phyloP scores from a whole-genome alignment of 116 monocot genomes.

The Iris pallida region DNA sequence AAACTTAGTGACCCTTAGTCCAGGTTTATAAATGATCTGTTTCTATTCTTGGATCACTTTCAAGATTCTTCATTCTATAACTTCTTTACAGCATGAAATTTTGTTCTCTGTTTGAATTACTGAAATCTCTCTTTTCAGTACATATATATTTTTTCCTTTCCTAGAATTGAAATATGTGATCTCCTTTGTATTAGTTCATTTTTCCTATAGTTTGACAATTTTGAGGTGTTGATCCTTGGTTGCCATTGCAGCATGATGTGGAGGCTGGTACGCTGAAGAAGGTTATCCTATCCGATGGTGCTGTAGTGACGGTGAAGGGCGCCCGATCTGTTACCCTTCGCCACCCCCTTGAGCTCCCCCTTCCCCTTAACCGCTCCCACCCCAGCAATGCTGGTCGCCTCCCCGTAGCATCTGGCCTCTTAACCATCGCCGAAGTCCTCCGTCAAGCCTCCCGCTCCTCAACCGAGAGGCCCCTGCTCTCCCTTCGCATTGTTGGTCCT shows the following conservation, averaged over 20 bases:
- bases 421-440: slow-evolving; percentile 67
- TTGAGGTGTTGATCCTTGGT: not conserved
- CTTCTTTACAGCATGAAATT: too few relatives aligned
- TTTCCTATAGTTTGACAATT: too few relatives aligned
- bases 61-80: too few relatives aligned
- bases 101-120: too few relatives aligned
- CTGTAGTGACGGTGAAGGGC: slow-evolving; percentile 80
- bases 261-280: slow-evolving; percentile 91
- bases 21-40: too few relatives aligned
- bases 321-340: slow-evolving; percentile 80
- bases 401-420: slow-evolving; percentile 48
- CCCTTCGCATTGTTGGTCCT: slow-evolving; percentile 86
- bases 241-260: slow-evolving; percentile 75
- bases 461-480: slow-evolving; percentile 72
- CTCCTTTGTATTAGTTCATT: too few relatives aligned
- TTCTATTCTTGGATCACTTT: too few relatives aligned
- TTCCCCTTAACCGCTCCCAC: slow-evolving; percentile 72
- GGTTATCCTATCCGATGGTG: slow-evolving; percentile 86
- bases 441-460: slow-evolving; percentile 42
- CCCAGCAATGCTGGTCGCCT: slow-evolving; percentile 13
- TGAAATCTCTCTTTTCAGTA: too few relatives aligned
- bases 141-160: too few relatives aligned
- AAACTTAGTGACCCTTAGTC: too few relatives aligned
- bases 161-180: too few relatives aligned
- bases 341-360: slow-evolving; percentile 73